Percentiles rank a stretch among this genome's conserved stretches.
These are phyloP conservation scores for Vitis riparia DNA, from an alignment of 164 flowering plant species.

Conservation along the genomic window DNA sequence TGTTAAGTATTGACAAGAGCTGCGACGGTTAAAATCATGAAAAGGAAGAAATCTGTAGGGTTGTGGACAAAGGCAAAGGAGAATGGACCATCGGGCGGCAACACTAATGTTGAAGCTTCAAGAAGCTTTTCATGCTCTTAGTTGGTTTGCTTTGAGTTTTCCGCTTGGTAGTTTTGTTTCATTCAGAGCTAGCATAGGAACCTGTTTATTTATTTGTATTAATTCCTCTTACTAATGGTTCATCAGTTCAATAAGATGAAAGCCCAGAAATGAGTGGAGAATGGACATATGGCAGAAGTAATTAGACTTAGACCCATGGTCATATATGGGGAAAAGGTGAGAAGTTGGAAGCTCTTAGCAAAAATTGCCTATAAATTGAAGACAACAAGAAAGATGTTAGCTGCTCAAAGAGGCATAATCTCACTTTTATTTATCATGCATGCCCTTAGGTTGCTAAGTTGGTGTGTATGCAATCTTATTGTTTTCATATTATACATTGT, in stretches of 20 bases:
- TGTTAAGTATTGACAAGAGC: conserved; percentile 5
- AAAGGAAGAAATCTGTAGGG: background rate
- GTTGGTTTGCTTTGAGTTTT: conserved; percentile 13
- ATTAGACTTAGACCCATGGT: too few species aligned
- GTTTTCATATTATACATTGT: too few species aligned
- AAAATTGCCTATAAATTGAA: too few species aligned
- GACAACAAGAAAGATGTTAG: too few species aligned
- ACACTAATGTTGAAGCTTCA: background rate
- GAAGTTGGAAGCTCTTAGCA: too few species aligned
- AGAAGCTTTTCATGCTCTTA: background rate
- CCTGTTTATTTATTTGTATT: background rate
- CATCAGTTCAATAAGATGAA: background rate
- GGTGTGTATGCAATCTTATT: too few species aligned
- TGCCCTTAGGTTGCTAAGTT: too few species aligned
- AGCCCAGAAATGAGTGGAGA: background rate
- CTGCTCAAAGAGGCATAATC: too few species aligned
- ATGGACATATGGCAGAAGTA: too few species aligned
- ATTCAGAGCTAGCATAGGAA: background rate
- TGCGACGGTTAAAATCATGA: conserved; percentile 10
- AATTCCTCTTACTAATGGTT: background rate
- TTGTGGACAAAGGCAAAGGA: background rate
- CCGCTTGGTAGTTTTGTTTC: conserved; percentile 6
- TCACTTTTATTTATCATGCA: too few species aligned
- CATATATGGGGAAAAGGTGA: too few species aligned
- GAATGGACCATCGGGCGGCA: conserved; percentile 8